phyloP scores from a whole-genome alignment of 208 protist species.

The Crithidia bombi region DNA sequence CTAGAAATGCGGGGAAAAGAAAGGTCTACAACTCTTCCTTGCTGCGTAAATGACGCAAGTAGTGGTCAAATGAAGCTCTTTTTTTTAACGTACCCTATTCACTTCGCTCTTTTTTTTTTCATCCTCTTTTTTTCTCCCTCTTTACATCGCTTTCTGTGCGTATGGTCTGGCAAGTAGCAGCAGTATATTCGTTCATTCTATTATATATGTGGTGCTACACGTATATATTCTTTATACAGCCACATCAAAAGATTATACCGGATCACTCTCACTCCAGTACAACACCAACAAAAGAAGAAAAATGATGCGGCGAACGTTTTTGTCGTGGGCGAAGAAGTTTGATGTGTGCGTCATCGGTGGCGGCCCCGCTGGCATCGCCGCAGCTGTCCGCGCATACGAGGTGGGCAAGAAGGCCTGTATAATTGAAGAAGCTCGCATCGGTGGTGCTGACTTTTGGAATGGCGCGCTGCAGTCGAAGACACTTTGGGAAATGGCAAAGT shows the following conservation, averaged over 20 bases:
- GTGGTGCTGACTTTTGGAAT: constrained; percentile 91
- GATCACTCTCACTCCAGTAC: background rate
- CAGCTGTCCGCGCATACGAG: constrained; percentile 79
- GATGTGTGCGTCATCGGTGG: constrained; percentile 91
- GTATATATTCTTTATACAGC: too few relatives aligned
- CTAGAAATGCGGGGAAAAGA: too few relatives aligned
- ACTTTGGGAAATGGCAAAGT: constrained; percentile 92
- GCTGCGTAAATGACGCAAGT: too few relatives aligned
- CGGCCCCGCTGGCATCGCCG: constrained; percentile 83
- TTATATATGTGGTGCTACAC: too few relatives aligned
- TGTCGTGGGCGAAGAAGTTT: constrained; percentile 47
- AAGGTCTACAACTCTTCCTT: too few relatives aligned
- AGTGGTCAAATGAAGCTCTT: background rate
- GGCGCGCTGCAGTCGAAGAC: constrained; percentile 91
- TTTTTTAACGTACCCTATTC: background rate
- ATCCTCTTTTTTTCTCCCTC: constrained; percentile 20
- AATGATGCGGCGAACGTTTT: constrained; percentile 22
- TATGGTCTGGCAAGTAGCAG: too few relatives aligned
- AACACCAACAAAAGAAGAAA: constrained; percentile 6
- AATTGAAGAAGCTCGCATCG: constrained; percentile 75
- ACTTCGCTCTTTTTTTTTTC: constrained; percentile 20
- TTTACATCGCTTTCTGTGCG: too few relatives aligned
- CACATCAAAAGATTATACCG: too few relatives aligned
- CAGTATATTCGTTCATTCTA: too few relatives aligned
- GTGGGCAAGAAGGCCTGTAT: constrained; percentile 82